Base-by-base conservation (phyloP, 495 filamentous ascomycete genomes). In the Penicillium goetzii region DNA sequence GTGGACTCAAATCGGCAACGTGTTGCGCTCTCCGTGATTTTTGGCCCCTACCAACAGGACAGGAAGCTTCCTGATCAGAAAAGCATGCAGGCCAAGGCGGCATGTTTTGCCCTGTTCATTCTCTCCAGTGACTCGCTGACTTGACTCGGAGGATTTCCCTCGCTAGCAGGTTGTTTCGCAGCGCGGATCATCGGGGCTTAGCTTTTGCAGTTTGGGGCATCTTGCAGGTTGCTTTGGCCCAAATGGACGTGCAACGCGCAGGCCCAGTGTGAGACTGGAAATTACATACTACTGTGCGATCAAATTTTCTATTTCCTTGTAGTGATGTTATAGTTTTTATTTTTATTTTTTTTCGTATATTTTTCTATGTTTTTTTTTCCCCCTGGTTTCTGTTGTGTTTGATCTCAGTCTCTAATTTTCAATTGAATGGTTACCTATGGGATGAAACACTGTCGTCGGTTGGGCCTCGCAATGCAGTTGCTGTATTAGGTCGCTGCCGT, bases 201-300 rank as follows among this genome's bases (percentile, higher is more conserved):
- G 70, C 68, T 65, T 62, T 70, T 71, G 68, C 70, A 71, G 68
- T 73, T 73, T 73, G 60, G 66, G 63, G 70, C 68, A 71, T 65
- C 65, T 45, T 73, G 70, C 70, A 73, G 63, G 61, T 62, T 34
- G 47, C 62, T 65, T 61, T 56, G 64, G 30, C 55, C 66, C 66
- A 63, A 68, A 73, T 69, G 71, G 64, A 69, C 56, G 66, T 69
- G 66, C 71, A 73, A 73, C 71, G 65, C 58, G 51, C 56, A 59
- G 59, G n/a, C 52, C 9, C n/a, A 43, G 40, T 43, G 63, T 69
- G 58, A 69, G 71, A 67, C 61, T 63, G 41, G 56, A 50, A 47
- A 60, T 65, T 47, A n/a, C n/a, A n/a, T n/a, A n/a, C n/a, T n/a
- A 40, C 61, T 58, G 63, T 68, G 54, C 53, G 66, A 67, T 50